These are phyloP conservation scores for Plasmodium cynomolgi DNA, from an alignment of 169 alveolate species.

Conservation along the genomic window DNA sequence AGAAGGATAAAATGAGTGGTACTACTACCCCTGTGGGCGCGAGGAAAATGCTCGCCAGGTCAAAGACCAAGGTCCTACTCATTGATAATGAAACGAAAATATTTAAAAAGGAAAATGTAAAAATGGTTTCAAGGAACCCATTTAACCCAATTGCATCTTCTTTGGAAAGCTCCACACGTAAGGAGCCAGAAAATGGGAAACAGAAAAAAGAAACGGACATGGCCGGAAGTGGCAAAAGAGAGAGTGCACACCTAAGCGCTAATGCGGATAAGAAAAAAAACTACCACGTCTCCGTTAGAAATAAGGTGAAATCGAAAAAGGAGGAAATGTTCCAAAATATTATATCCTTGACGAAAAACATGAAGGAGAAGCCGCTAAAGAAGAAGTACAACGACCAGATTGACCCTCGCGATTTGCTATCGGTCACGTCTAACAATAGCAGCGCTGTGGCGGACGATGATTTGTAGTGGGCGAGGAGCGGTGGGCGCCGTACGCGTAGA, in stretches of 20 bases:
- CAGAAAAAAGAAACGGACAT: background rate
- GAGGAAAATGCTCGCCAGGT: constrained; percentile 23
- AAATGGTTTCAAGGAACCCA: constrained; percentile 54
- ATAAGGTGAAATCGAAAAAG: constrained; percentile 46
- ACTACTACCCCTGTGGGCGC: background rate
- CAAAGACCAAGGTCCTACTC: constrained; percentile 65
- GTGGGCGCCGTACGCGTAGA: background rate
- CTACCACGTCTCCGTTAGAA: constrained; percentile 14
- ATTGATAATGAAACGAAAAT: constrained; percentile 37
- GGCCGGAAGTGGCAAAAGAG: background rate
- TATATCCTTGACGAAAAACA: constrained; percentile 64
- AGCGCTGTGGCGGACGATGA: background rate
- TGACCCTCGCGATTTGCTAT: constrained; percentile 38
- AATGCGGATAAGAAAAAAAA: background rate
- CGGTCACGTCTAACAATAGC: constrained; percentile 49
- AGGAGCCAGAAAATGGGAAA: background rate
- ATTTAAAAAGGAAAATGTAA: constrained; percentile 56
- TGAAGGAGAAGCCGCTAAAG: constrained; percentile 59
- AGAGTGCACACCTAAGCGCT: background rate
- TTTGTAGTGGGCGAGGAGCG: background rate
- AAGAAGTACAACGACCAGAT: constrained; percentile 43
- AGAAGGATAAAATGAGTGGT: constrained; percentile 6
- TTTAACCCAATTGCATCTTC: constrained; percentile 31
- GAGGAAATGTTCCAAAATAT: constrained; percentile 50
- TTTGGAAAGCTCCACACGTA: constrained; percentile 2